Conservation (phyloP, 148 eudicot species). For the Rhododendron griersonianum region DNA sequence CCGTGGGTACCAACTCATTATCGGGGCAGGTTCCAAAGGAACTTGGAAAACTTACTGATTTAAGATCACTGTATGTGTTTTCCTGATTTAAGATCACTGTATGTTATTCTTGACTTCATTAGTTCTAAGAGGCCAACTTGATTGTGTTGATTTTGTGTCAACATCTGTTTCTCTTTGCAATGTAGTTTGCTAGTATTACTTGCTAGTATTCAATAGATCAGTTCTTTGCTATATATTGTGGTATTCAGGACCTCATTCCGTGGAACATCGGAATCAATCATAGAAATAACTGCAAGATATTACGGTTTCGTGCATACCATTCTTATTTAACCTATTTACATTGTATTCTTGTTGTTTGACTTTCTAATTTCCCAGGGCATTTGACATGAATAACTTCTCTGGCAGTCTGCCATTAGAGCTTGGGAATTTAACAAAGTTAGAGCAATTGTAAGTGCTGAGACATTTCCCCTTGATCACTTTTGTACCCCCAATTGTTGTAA, state of each 20-base stretch:
- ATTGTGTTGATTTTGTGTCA: neutral
- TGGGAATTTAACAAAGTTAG: constrained; percentile 49
- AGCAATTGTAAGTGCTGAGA: constrained; percentile 49
- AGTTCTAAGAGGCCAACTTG: neutral
- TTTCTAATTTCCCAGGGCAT: constrained; percentile 35
- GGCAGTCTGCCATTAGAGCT: constrained; percentile 75
- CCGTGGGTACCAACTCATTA: neutral
- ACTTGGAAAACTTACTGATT: neutral
- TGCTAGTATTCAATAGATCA: too few species aligned
- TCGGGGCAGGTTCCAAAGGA: neutral
- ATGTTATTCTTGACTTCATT: neutral
- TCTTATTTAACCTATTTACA: neutral
- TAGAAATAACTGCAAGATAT: neutral
- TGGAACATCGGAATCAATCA: neutral
- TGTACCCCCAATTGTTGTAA: neutral
- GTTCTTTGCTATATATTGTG: neutral
- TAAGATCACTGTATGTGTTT: neutral
- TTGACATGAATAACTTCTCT: constrained; percentile 58
- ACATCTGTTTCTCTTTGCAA: too few species aligned
- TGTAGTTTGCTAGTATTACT: neutral
- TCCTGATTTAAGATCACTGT: neutral
- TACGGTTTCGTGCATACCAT: neutral
- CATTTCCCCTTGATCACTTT: neutral
- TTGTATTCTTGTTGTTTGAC: neutral
- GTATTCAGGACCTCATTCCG: neutral